Base-by-base conservation (phyloP, 2,329 filamentous ascomycete genomes). In the Curvularia lunata region DNA sequence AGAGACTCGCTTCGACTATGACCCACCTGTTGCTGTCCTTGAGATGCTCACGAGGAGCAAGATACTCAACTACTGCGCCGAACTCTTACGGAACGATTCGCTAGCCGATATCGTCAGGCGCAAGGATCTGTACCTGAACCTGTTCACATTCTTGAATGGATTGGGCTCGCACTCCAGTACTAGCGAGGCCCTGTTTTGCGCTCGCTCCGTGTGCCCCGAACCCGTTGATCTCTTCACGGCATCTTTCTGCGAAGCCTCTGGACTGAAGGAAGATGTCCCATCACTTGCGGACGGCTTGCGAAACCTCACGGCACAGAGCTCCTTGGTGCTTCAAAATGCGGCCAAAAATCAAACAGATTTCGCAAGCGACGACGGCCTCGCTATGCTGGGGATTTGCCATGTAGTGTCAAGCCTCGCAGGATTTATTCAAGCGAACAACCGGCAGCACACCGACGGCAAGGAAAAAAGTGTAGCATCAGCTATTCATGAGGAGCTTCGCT, bases 21-120 rank as follows among this genome's bases (percentile, higher is more conserved):
- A 72, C 18, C 72, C 77, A 18, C 71, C 75, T 3, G 43, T 48
- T 5, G 64, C 61, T 5, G 50, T 80, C 1, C 41, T 60, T 40
- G 65, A 70, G 2, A 74, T 80, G 65, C 66, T 81, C 8, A 59
- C 69, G 10, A 57, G 75, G 8, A 76, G 75, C 54, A 73, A 74
- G 27, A 56, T 80, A 9, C 62, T 80, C 9, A 72, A 77, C 34
- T 75, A 73, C 34, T 69, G 71, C 13, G 75, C 75, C 1, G 74
- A 80, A 21, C 65, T 81, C 2, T 60, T 81, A 8, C 68, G 76
- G 10, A 79, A 80, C 59, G 78, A 80, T 54, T 77, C 76, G 7
- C 56, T 81, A 10, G 72, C 75, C 21, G 75, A 81, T 50, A 65
- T 75, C 9, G 67, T 66, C 0, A 70, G 66, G 47, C 71, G 77